phyloP scores from a whole-genome alignment of 345 rosid genomes.

The Litchi chinensis region DNA sequence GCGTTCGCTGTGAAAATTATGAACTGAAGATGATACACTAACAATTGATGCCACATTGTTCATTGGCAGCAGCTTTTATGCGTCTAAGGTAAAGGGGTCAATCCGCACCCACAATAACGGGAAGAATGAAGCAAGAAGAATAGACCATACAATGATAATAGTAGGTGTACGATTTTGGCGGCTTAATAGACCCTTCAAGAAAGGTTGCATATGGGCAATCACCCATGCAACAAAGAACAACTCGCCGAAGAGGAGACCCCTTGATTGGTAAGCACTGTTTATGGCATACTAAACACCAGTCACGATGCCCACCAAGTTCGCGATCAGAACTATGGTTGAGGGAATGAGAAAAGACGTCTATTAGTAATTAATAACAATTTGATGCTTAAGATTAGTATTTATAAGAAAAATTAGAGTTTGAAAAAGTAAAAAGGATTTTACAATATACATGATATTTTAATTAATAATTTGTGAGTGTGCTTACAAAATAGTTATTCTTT shows the following conservation, averaged over 20 bases:
- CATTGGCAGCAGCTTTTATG: constrained; percentile 53
- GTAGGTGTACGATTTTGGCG: constrained; percentile 98
- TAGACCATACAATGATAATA: constrained; percentile 96
- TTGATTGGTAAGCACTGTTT: constrained; percentile 97
- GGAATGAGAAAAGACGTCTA: constrained; percentile 99
- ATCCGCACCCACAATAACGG: constrained; percentile 98
- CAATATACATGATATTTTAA: too few species aligned
- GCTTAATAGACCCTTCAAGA: constrained; percentile 95
- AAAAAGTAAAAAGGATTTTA: too few species aligned
- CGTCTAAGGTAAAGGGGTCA: constrained; percentile 68
- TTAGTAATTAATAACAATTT: constrained; percentile 13
- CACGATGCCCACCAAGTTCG: constrained; percentile 91
- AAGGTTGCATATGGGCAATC: constrained; percentile 92
- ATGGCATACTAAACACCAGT: constrained; percentile 93
- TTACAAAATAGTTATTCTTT: too few species aligned
- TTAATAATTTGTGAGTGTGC: too few species aligned
- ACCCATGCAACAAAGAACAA: constrained; percentile 97
- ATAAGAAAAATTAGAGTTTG: too few species aligned
- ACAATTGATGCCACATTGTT: constrained; percentile 77
- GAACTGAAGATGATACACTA: constrained; percentile 17
- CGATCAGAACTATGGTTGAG: constrained; percentile 84
- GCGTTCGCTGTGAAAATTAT: background rate
- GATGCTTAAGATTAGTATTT: too few species aligned
- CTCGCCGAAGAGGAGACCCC: constrained; percentile 98
- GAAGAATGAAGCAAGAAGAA: constrained; percentile 96